Evolutionary conservation across 2,329 filamentous ascomycete genomes (phyloP).

Genomic region (Curvularia sp.): DNA sequence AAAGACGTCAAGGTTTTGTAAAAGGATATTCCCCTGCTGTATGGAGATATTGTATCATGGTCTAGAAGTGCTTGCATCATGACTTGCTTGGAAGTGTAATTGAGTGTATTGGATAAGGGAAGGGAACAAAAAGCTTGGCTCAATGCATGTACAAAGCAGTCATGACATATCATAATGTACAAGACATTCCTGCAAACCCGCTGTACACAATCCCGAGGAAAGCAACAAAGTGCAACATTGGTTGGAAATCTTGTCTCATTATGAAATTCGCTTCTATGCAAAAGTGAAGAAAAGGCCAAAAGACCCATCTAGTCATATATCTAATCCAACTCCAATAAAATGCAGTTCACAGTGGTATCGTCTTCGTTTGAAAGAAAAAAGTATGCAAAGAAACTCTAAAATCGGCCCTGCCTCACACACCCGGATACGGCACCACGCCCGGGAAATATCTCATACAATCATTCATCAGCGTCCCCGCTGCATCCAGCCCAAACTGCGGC

Average conservation of each 20-base stretch:
- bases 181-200: too few relatives aligned
- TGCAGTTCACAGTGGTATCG: neutral
- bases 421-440: slow-evolving; percentile 11
- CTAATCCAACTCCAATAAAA: neutral
- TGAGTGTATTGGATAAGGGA: too few relatives aligned
- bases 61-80: too few relatives aligned
- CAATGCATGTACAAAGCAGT: too few relatives aligned
- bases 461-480: slow-evolving; percentile 2
- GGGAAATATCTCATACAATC: slow-evolving; percentile 20
- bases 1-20: too few relatives aligned
- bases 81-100: too few relatives aligned
- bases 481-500: slow-evolving; percentile 5
- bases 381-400: neutral
- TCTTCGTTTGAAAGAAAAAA: neutral
- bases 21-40: too few relatives aligned
- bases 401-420: neutral
- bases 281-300: neutral
- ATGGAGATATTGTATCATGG: neutral
- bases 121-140: too few relatives aligned
- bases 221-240: too few relatives aligned
- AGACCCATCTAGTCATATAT: neutral
- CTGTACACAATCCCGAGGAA: too few relatives aligned
- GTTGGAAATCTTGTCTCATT: too few relatives aligned
- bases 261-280: neutral
- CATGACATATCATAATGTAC: too few relatives aligned